Base-by-base conservation (phyloP, 768 basidiomycete species). In the Agrocybe praecox region DNA sequence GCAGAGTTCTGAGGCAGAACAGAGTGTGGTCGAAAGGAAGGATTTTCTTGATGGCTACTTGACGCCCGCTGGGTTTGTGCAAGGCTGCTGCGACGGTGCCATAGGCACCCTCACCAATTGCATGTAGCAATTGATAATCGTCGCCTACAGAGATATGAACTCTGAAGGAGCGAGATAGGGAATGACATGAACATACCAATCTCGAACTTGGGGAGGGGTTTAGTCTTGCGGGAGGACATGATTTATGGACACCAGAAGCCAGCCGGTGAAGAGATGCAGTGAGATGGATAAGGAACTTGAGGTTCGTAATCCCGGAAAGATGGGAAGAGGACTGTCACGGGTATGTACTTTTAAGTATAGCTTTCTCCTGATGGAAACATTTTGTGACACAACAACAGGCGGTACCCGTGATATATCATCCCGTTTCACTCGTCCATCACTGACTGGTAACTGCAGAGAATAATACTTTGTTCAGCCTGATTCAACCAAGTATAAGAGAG, bases 31-130 rank as follows among this genome's bases (percentile, higher is more conserved):
- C 95, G 72, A 97, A 96, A 9, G 94, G 95, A 42, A 91, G 85
- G 65, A 97, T 89, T 75, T 93, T 94, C 83, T 96, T 98, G 76
- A 96, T 96, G 43, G 95, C 96, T 15, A 98, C 94, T 69, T 92
- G 85, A 57, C 86, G 85, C 29, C 88, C 85, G 8, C 87, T 85
- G 6, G 91, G 89, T 63, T 85, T 84, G 74, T 97, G 94, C 34
- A 90, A 75, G 32, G 95, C 96, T 53, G 94, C 91, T 54, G 84
- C 91, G 49, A 97, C 94, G 19, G 90, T 92, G 26, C 94, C 95
- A 68, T 95, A 94, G 46, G 93, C 92, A 53, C 94, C 90, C 75
- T 92, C 90, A 46, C 90, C 91, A 55, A 94, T 86, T 53, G 83
- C 78, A 67, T 89, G 82, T 66, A 91, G 75, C 58, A 92, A 72